These are phyloP conservation scores for Rhizopogon rudus DNA, from an alignment of 768 basidiomycete genomes.

Conservation along the genomic window DNA sequence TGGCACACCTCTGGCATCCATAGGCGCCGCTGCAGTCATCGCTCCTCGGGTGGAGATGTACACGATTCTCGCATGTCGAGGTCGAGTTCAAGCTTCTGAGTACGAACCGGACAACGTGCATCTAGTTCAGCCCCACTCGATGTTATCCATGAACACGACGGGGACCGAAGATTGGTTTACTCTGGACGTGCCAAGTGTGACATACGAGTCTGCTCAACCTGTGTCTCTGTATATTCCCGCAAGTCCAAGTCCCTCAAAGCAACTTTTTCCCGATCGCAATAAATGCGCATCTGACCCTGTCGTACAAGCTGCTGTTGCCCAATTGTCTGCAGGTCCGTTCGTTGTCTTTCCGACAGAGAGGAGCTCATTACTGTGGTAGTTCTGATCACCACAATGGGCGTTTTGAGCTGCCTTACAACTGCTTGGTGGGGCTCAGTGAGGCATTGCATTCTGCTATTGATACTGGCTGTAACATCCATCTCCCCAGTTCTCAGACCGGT, in stretches of 20 bases:
- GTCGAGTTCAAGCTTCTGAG: conserved; percentile 61
- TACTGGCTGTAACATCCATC: not conserved
- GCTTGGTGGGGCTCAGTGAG: conserved; percentile 84
- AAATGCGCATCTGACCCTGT: conserved; percentile 63
- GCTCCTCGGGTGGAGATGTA: conserved; percentile 74
- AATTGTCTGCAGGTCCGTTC: conserved; percentile 54
- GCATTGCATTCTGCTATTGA: conserved; percentile 7
- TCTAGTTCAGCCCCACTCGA: not conserved
- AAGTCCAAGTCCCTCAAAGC: not conserved
- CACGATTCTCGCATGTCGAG: conserved; percentile 65
- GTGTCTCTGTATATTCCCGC: not conserved
- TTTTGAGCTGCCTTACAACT: conserved; percentile 73
- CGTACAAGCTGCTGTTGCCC: conserved; percentile 69
- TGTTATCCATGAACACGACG: not conserved
- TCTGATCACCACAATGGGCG: conserved; percentile 48
- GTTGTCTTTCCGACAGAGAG: not conserved
- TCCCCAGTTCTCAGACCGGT: conserved; percentile 65
- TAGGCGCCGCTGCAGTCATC: conserved; percentile 50
- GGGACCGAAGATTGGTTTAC: not conserved
- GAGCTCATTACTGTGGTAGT: not conserved
- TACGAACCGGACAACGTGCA: conserved; percentile 16
- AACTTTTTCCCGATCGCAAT: conserved; percentile 6
- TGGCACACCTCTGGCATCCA: conserved; percentile 47
- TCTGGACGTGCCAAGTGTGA: not conserved
- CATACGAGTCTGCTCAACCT: not conserved